Percentiles rank a stretch among this genome's conserved stretches.
Conservation (phyloP, 306 rosid species). For the Geum urbanum region DNA sequence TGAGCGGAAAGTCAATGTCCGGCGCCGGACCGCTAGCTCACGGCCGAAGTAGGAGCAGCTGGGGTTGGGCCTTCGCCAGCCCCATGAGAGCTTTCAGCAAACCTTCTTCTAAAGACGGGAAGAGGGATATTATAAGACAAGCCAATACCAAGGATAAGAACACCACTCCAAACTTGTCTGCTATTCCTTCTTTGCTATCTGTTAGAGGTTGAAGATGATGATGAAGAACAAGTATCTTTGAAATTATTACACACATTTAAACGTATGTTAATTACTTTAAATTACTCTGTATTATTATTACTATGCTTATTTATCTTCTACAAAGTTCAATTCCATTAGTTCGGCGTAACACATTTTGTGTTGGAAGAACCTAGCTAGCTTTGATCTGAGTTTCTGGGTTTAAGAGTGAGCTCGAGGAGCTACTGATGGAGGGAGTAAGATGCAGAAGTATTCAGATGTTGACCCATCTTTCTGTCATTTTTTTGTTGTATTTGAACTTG, state of each 20-base stretch:
- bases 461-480: conserved; percentile 1
- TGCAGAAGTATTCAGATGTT: conserved; percentile 1
- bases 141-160: conserved; percentile 46
- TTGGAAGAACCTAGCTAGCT: not conserved
- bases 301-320: conserved; percentile 14
- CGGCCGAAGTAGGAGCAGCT: conserved; percentile 53
- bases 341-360: not conserved
- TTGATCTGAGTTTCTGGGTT: not conserved
- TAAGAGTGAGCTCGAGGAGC: not conserved
- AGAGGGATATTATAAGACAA: conserved; percentile 44
- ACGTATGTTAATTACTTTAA: conserved; percentile 10
- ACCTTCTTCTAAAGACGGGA: conserved; percentile 47
- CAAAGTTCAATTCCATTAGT: not conserved
- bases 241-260: conserved; percentile 8
- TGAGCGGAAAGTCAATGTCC: conserved; percentile 34
- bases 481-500: conserved; percentile 19
- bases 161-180: conserved; percentile 54
- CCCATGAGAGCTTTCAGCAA: conserved; percentile 86
- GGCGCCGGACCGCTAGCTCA: conserved; percentile 29
- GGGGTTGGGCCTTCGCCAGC: conserved; percentile 95
- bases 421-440: not conserved
- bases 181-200: conserved; percentile 71
- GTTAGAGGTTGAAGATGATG: conserved; percentile 35
- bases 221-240: not conserved
- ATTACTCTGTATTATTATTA: conserved; percentile 13